phyloP scores from a whole-genome alignment of 352 stramenopile genomes.

The Phytophthora palmivora region DNA sequence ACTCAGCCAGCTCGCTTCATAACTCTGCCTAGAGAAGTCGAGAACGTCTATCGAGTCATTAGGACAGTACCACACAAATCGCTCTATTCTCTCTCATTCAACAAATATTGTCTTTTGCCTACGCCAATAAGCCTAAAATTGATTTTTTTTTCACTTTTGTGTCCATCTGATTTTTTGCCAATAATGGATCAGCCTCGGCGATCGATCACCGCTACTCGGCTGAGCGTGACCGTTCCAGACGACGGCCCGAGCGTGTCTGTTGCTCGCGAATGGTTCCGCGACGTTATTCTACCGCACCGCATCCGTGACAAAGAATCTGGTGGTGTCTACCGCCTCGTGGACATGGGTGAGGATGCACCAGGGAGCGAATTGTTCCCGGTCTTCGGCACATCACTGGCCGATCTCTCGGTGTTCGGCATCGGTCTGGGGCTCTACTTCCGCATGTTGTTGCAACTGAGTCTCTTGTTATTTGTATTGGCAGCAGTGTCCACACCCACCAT shows the following conservation, averaged over 20 bases:
- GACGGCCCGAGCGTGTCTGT: conserved; percentile 41
- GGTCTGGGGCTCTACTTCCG: conserved; percentile 83
- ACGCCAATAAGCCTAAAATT: too few relatives aligned
- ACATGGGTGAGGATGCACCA: conserved; percentile 68
- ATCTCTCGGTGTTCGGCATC: conserved; percentile 78
- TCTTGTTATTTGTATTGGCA: conserved; percentile 64
- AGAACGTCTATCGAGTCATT: too few relatives aligned
- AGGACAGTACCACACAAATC: too few relatives aligned
- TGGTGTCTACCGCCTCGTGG: conserved; percentile 55
- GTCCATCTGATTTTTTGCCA: too few relatives aligned
- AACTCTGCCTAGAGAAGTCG: too few relatives aligned
- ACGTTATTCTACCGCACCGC: conserved; percentile 66
- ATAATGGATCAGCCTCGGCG: conserved; percentile 22
- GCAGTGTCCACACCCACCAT: conserved; percentile 66
- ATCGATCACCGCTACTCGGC: conserved; percentile 21
- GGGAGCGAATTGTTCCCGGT: conserved; percentile 70
- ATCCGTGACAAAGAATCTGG: conserved; percentile 45
- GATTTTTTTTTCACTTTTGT: too few relatives aligned
- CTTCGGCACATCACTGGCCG: conserved; percentile 59
- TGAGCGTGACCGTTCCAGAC: conserved; percentile 31
- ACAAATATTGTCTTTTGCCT: too few relatives aligned
- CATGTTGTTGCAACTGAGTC: conserved; percentile 65
- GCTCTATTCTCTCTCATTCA: too few relatives aligned
- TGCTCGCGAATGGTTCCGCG: conserved; percentile 58
- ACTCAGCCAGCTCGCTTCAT: too few relatives aligned